Base-by-base conservation (phyloP, 176 grass and related monocot genomes). In the Aegilops sharonensis region DNA sequence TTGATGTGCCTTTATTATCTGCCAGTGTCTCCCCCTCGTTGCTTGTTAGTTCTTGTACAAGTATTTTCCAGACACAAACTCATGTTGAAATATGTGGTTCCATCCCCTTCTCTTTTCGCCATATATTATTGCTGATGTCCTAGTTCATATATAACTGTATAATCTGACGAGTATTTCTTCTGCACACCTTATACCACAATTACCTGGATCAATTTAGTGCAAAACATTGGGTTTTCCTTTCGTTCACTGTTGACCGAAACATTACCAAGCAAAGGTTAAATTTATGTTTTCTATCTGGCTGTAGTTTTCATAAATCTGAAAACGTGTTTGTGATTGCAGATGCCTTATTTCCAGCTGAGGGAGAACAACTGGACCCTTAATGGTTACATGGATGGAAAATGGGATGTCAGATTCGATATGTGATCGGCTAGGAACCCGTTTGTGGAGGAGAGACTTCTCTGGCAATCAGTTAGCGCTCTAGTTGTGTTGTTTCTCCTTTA, bases 301-400 rank as follows among this genome's bases (percentile, higher is more conserved):
- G 14, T 88, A 27, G 42, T 54, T 59, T 85, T 64, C 40, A 84
- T 25, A 25, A 25, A 25, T 85, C 8, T 40, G 75, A 68, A 79
- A 89, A 64, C 21, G 31, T 70, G 2, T 59, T 59, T 59, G 45
- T 83, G 40, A 40, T 75, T 92, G 89, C 91, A 98, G 96, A 89
- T 92, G 73, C 93, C 96, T 52, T 98, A 98, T 84, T 84, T 98
- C 65, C 96, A 98, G 74, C 62, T 92, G 43, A 94, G 90, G 79
- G 93, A 98, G 87, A 98, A 94, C 85, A 92, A 84, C 79, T 98
- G 96, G 96, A 95, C 93, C 8, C 72, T 98, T 40, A 95, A 91
- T 92, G 90, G 90, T 66, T 92, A 79, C 11, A 87, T 91, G 84
- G 89, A 91, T 89, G 93, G 93, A 23, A 98, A 98, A 91, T 98